Base-by-base conservation (phyloP, 2,329 filamentous ascomycete species). In the Fonsecaea multimorphosa region DNA sequence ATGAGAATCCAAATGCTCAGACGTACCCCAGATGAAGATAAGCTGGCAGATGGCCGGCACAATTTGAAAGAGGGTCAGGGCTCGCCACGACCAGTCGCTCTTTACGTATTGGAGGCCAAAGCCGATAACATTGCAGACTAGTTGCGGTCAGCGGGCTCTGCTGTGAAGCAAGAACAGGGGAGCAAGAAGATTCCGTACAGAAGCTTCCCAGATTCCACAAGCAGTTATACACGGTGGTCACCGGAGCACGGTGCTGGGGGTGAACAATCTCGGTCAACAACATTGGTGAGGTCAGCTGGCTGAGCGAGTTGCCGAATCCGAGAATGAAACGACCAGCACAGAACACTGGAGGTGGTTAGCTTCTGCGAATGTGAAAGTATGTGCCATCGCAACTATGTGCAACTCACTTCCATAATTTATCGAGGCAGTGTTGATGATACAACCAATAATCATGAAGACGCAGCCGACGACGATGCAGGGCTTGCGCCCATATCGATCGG, bases 71-170 rank as follows among this genome's bases (percentile, higher is more conserved):
- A 56, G 29, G 53, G 53, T 56, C 31, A 38, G 16, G 31, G 22
- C 36, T 38, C 53, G 53, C 53, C 53, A 56, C 53, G 53, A 56
- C 53, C 53, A 56, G 29, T 56, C 53, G 53, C 31, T 56, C 27
- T 36, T 11, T 4, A 36, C 31, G n/a, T 56, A 38, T 38, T 56
- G 29, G 53, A 38, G 29, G 16, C 53, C 53, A 38, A 56, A 56
- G 52, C 52, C 53, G 53, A 56, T 38, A 22, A 16, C 31, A 34
- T 55, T 55, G 16, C 52, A 55, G 52, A 55, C 52, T 55, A 55
- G 52, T 55, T 55, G 52, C 24, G 52, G 52, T 55, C 52, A 55
- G 52, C 52, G 2, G 52, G 52, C 52, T 55, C 29, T 55, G 29
- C 2, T 34, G 5, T 55, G 7, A 55, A 55, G 52, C 29, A 55